Evolutionary conservation across 1,139 yeast species (phyloP).

Genomic region (Geotrichum siamense): DNA sequence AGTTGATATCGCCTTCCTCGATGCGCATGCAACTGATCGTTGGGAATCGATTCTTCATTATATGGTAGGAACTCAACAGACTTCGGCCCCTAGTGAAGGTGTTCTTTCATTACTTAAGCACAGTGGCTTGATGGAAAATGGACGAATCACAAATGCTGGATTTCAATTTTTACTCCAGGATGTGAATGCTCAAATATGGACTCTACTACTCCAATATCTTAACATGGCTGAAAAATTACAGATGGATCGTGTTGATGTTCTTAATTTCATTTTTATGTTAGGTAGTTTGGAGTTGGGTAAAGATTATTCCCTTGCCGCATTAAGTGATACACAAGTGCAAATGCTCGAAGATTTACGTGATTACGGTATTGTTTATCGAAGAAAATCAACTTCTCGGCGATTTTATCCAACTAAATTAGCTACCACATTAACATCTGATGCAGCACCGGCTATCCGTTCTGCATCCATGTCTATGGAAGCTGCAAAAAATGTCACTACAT

Average conservation of each 20-base stretch:
- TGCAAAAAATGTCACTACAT: constrained; percentile 20
- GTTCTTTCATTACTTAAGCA: constrained; percentile 41
- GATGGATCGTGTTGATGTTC: constrained; percentile 95
- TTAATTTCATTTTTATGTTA: constrained; percentile 84
- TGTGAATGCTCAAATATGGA: constrained; percentile 93
- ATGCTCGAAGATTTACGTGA: constrained; percentile 88
- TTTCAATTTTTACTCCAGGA: constrained; percentile 91
- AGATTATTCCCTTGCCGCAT: constrained; percentile 63
- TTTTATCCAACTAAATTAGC: constrained; percentile 91
- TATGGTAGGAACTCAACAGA: constrained; percentile 78
- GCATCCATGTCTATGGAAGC: constrained; percentile 30
- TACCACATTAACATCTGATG: constrained; percentile 82
- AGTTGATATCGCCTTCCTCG: constrained; percentile 60
- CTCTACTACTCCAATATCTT: constrained; percentile 75
- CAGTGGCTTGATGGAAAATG: constrained; percentile 78
- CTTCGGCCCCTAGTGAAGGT: constrained; percentile 47
- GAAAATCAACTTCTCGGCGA: constrained; percentile 50
- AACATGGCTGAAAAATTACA: constrained; percentile 74
- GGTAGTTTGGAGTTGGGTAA: constrained; percentile 90
- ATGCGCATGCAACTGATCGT: constrained; percentile 70
- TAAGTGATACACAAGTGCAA: constrained; percentile 73
- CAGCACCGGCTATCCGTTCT: constrained; percentile 30
- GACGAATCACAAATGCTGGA: constrained; percentile 76
- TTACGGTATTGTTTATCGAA: constrained; percentile 83
- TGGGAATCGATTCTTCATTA: constrained; percentile 96